Conservation (phyloP, 345 rosid species). For the Syzygium aromaticum region DNA sequence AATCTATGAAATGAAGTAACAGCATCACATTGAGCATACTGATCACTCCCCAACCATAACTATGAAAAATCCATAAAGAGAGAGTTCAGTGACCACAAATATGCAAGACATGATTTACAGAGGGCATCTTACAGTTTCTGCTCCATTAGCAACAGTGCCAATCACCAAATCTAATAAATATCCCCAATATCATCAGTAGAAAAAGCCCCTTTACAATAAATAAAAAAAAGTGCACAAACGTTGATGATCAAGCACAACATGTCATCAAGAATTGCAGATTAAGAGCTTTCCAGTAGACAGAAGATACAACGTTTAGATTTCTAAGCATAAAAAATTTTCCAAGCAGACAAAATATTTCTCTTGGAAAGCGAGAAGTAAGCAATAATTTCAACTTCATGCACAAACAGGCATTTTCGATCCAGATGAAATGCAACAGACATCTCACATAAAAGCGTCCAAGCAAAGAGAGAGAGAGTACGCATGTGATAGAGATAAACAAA, state of each 20-base stretch:
- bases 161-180: neutral
- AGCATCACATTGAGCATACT: neutral
- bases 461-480: neutral
- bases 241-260: neutral
- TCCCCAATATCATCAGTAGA: neutral
- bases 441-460: neutral
- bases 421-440: neutral
- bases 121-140: neutral
- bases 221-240: neutral
- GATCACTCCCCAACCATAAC: neutral
- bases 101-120: neutral
- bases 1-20: neutral
- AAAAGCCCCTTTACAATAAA: neutral
- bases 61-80: neutral
- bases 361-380: neutral
- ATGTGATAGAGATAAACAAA: neutral
- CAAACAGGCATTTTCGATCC: neutral
- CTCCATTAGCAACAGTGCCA: neutral
- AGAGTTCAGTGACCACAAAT: neutral
- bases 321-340: neutral
- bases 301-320: neutral
- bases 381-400: neutral
- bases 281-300: neutral
- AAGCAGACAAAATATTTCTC: neutral
- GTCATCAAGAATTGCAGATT: neutral